Percentiles rank a stretch among this genome's conserved stretches.
These are phyloP conservation scores for Solanum bulbocastanum DNA, from an alignment of 257 asterid genomes.

Conservation along the genomic window DNA sequence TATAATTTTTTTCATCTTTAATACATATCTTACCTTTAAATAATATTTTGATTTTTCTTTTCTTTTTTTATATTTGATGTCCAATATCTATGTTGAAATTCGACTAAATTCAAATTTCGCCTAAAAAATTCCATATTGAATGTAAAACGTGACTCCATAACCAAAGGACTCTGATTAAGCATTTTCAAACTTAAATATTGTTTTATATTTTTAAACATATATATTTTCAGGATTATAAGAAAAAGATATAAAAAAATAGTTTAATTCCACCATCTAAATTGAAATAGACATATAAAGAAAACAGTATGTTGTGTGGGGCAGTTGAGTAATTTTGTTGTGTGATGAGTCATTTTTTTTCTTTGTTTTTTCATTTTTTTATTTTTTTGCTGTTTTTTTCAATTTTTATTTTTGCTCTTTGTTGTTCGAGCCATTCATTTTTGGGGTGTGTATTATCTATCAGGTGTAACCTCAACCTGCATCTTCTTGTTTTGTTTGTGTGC, in stretches of 20 bases:
- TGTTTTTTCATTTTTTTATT: too few species aligned
- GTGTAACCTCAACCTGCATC: background rate
- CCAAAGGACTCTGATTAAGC: background rate
- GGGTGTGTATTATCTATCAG: slow-evolving; percentile 3
- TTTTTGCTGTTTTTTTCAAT: background rate
- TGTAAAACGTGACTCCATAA: too few species aligned
- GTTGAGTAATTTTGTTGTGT: background rate
- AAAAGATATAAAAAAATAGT: too few species aligned
- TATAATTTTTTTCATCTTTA: too few species aligned
- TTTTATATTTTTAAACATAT: too few species aligned
- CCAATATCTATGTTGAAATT: accelerated
- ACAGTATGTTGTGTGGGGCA: background rate
- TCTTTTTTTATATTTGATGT: too few species aligned
- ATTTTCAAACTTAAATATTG: background rate
- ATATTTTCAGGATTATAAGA: background rate
- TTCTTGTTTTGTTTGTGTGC: background rate
- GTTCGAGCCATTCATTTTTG: slow-evolving; percentile 18
- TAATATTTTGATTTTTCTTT: too few species aligned
- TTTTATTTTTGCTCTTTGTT: background rate
- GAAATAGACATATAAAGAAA: background rate
- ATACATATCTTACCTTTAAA: too few species aligned
- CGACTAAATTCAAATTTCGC: background rate
- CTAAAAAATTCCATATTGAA: too few species aligned
- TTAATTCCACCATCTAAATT: too few species aligned
- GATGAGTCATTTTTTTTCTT: slow-evolving; percentile 1